phyloP scores from a whole-genome alignment of 306 rosid genomes.

The Cucurbita moschata region DNA sequence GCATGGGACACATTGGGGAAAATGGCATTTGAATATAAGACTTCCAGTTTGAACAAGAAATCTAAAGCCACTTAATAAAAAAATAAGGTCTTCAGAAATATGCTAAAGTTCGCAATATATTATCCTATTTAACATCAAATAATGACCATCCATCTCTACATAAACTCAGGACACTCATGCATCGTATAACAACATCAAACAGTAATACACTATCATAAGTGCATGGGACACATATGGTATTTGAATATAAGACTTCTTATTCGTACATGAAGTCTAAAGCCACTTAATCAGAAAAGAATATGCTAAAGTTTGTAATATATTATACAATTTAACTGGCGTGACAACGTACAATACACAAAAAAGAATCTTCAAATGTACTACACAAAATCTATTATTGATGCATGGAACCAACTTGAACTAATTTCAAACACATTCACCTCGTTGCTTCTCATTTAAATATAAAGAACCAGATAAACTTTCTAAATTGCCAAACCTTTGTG shows the following conservation, averaged over 20 bases:
- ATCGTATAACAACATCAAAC: background rate
- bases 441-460: background rate
- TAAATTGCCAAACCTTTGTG: conserved; percentile 47
- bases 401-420: background rate
- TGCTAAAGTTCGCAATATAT: background rate
- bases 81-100: background rate
- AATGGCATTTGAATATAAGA: background rate
- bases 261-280: background rate
- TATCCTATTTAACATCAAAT: background rate
- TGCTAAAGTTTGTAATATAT: background rate
- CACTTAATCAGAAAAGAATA: background rate
- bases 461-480: background rate
- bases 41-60: background rate
- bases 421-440: background rate
- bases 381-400: background rate
- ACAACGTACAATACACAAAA: background rate
- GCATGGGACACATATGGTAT: background rate
- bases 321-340: background rate
- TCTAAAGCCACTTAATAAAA: background rate
- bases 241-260: background rate
- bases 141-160: background rate
- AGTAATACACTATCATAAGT: background rate
- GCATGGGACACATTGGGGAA: background rate
- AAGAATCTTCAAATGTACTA: background rate
- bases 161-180: background rate